Base-by-base conservation (phyloP, 352 stramenopile species). In the Globisporangium emineosum region DNA sequence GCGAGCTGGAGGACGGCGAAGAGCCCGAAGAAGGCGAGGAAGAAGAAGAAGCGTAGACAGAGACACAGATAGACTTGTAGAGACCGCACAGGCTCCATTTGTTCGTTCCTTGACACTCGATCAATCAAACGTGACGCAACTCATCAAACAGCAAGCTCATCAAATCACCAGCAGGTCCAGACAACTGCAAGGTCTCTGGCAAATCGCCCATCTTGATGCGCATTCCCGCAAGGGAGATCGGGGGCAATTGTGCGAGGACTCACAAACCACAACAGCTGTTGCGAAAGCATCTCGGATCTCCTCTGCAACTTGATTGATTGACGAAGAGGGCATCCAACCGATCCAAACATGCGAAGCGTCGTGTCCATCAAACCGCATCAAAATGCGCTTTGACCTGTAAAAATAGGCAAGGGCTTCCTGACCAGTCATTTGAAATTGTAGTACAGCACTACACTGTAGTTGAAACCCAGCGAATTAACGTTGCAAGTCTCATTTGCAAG, bases 1-100 rank as follows among this genome's bases (percentile, higher is more conserved):
- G 71, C 15, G 80, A 90, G 35, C 68, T 88, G 5, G 83, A 91
- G 56, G 83, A 91, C 27, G 83, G 73, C 8, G 73, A 80, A 49
- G 70, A 76, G 37, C 51, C 71, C 17, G 72, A 78, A 47, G 68
- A 75, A 8, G 68, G 79, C 10, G 81, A 90, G 32, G 72, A 86
- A 15, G 58, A 73, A 9, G 78, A 86, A 21, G 52, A 57, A 15
- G 35, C 43, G 30, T 25, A 43, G 29, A 27, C 6, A 1, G n/a
- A 23, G 25, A 13, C 10, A 7, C 15, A 40, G 33, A 57, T 9
- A 57, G 29, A 25, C 17, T 25, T 8, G 25, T 30, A 29, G 5
- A 21, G n/a, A n/a, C n/a, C n/a, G n/a, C n/a, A n/a, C n/a, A n/a
- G n/a, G n/a, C n/a, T n/a, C n/a, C n/a, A n/a, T n/a, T n/a, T n/a